phyloP scores from a whole-genome alignment of 768 basidiomycete genomes.

The Hygrocybe coccinea region DNA sequence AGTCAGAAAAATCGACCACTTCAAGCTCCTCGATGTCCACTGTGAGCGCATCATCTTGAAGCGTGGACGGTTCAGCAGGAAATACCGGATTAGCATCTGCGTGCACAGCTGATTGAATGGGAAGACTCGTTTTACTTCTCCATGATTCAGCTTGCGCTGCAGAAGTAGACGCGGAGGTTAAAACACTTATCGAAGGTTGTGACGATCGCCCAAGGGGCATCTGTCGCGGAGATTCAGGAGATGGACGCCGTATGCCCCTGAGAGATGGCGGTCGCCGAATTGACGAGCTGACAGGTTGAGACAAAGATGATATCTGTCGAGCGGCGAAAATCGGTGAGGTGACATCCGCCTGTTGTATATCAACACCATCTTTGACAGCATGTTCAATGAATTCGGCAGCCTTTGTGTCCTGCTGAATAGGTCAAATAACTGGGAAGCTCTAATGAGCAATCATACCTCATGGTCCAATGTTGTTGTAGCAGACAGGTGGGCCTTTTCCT shows the following conservation, averaged over 20 bases:
- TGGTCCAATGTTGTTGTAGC: slow-evolving; percentile 13
- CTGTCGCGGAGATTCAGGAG: slow-evolving; percentile 26
- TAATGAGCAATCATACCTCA: slow-evolving; percentile 11
- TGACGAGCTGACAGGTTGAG: slow-evolving; percentile 10
- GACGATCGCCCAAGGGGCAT: slow-evolving; percentile 25
- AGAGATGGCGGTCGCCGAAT: slow-evolving; percentile 34
- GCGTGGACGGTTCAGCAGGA: slow-evolving; percentile 13
- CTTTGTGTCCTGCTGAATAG: slow-evolving; percentile 29
- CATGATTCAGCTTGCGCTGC: slow-evolving; percentile 55
- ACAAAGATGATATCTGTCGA: slow-evolving; percentile 1
- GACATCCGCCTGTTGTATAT: slow-evolving; percentile 1
- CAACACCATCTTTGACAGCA: slow-evolving; percentile 32
- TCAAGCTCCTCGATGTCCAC: slow-evolving; percentile 57
- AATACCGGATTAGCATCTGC: slow-evolving; percentile 18
- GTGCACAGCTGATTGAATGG: slow-evolving; percentile 28
- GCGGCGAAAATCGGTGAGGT: not conserved
- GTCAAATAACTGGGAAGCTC: slow-evolving; percentile 1
- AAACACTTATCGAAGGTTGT: slow-evolving; percentile 11
- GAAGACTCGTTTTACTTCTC: slow-evolving; percentile 48
- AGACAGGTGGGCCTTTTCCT: slow-evolving; percentile 18
- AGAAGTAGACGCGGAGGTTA: slow-evolving; percentile 22
- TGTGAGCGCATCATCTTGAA: slow-evolving; percentile 38
- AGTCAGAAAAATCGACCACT: slow-evolving; percentile 75
- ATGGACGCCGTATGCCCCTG: slow-evolving; percentile 24
- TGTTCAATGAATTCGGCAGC: slow-evolving; percentile 45